Percentiles rank a stretch among this genome's conserved stretches.
These are phyloP conservation scores for Verticillium longisporum DNA, from an alignment of 2,329 filamentous ascomycete genomes.

Conservation along the genomic window DNA sequence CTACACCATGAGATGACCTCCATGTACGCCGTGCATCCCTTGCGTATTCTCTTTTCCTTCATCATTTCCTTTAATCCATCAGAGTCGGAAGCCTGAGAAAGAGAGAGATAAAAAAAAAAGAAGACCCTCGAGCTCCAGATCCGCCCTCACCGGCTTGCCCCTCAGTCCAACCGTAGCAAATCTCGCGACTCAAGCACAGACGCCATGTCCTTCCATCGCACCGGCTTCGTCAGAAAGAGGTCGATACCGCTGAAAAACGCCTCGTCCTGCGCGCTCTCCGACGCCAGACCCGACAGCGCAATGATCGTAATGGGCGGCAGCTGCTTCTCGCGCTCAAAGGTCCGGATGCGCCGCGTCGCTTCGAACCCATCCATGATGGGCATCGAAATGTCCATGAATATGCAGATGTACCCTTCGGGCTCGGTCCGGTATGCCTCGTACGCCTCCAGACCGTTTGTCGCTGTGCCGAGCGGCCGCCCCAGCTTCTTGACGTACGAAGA, in stretches of 20 bases:
- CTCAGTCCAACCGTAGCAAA: not conserved
- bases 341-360: slow-evolving; percentile 41
- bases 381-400: slow-evolving; percentile 49
- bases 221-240: slow-evolving; percentile 48
- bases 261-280: slow-evolving; percentile 41
- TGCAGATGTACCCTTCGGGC: slow-evolving; percentile 16
- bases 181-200: slow-evolving; percentile 3
- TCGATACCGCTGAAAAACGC: slow-evolving; percentile 47
- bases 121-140: not conserved
- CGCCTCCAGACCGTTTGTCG: slow-evolving; percentile 26
- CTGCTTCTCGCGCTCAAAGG: slow-evolving; percentile 35
- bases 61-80: no score
- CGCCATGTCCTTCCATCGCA: slow-evolving; percentile 25
- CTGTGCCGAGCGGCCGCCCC: slow-evolving; percentile 19
- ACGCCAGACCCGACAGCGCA: slow-evolving; percentile 45
- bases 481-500: slow-evolving; percentile 26
- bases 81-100: no score
- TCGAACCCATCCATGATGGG: slow-evolving; percentile 48
- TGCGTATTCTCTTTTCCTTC: no score
- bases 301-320: slow-evolving; percentile 38
- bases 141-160: not conserved
- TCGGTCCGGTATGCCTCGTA: slow-evolving; percentile 19
- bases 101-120: no score
- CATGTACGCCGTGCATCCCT: no score
- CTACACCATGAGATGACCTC: no score